Evolutionary conservation across 2,329 filamentous ascomycete species (phyloP).

Genomic region (Mycosphaerella sp.): DNA sequence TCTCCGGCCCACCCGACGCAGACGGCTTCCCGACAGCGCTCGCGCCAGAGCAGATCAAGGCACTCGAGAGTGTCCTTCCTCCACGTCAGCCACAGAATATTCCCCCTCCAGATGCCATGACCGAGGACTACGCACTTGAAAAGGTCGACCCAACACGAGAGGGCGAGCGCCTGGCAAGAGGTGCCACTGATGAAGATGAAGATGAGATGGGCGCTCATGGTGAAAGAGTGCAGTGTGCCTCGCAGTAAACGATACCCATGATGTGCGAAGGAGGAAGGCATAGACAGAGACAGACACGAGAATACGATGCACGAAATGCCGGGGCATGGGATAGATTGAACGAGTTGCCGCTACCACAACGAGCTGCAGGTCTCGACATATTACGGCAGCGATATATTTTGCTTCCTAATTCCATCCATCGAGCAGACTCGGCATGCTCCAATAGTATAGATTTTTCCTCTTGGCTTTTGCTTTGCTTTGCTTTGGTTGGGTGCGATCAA

Average conservation of each 20-base stretch:
- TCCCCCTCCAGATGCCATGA: conserved; percentile 80
- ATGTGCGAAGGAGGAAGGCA: conserved; percentile 3
- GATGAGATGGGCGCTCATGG: conserved; percentile 58
- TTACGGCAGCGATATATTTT: neutral
- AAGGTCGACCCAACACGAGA: conserved; percentile 66
- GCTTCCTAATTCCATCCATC: neutral
- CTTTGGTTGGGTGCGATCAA: too few species aligned
- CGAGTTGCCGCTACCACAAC: neutral
- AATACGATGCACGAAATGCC: conserved; percentile 2
- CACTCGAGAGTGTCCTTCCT: conserved; percentile 80
- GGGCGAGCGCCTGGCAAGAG: conserved; percentile 57
- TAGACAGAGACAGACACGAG: conserved; percentile 1
- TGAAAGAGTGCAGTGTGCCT: conserved; percentile 80
- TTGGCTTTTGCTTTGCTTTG: neutral
- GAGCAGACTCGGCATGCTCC: neutral
- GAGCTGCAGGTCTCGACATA: conserved; percentile 2
- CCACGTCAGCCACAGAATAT: conserved; percentile 57
- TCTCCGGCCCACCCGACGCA: conserved; percentile 36
- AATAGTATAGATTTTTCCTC: conserved; percentile 6
- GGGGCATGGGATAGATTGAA: conserved; percentile 1
- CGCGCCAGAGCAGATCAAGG: conserved; percentile 63
- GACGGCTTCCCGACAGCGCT: conserved; percentile 40
- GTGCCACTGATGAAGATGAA: conserved; percentile 57
- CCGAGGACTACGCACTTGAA: conserved; percentile 80
- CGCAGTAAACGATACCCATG: conserved; percentile 57